Evolutionary conservation across 2,329 filamentous ascomycete species (phyloP), one percentile per base, ranked within the genome.

Genomic region (Paecilomyces variotii): DNA sequence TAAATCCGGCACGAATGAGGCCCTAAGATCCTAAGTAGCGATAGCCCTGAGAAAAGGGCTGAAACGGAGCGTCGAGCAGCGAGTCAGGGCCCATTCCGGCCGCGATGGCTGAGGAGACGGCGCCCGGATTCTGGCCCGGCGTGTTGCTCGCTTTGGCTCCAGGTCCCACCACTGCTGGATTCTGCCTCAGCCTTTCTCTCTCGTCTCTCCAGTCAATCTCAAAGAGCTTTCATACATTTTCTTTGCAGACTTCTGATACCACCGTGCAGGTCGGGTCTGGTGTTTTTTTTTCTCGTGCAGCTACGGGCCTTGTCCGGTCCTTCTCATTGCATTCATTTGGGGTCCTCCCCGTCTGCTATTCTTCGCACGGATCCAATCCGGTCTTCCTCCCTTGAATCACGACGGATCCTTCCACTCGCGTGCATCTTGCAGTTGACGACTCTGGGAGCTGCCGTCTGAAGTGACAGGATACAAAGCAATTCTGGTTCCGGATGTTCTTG

Each of bases 401-500:
- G 39, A 45, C 39, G 39, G 39, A 24, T 24, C 39, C 39, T 45
- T 45, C 53, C 19, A 26, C 49, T n/a, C 24, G 14, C 51, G 30
- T 27, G 32, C 51, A 14, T 35, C 55, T 28, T 30, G 5, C 4
- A n/a, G 9, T 45, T 45, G 7, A 24, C 39, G 39, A 45, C 14
- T 19, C n/a, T 45, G 39, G 39, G 12, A 45, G 39, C 7, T 45
- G n/a, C 39, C 39, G n/a, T 45, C n/a, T 19, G 19, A 19, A 24
- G 39, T 19, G 1, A 45, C n/a, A 19, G 19, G 9, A 45, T 19
- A 19, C 39, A 45, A 14, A 45, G 39, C 39, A 45, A n/a, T n/a
- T 24, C 52, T 53, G 34, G 27, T 53, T 57, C 39, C 39, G 26
- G 51, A 57, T 56, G 58, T 56, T 52, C 61, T 59, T 34, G 60